Conservation (phyloP, 805 yeast species). For the Spathaspora girioi region DNA sequence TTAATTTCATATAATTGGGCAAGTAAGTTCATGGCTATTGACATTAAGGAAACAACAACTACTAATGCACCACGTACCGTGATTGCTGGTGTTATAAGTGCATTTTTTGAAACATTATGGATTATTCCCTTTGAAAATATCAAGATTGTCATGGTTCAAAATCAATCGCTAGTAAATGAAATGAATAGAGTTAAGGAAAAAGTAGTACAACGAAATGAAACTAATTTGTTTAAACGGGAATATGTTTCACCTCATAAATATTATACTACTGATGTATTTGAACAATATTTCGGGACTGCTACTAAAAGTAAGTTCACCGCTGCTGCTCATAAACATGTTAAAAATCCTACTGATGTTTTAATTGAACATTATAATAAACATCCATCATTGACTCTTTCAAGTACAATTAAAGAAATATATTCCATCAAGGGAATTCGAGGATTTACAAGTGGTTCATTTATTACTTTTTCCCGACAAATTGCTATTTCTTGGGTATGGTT, state of each 20-base stretch:
- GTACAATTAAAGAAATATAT: constrained; percentile 64
- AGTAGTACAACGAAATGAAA: constrained; percentile 12
- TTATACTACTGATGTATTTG: constrained; percentile 30
- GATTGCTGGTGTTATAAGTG: constrained; percentile 82
- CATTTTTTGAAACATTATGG: constrained; percentile 74
- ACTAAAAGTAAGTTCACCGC: constrained; percentile 2
- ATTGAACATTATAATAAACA: constrained; percentile 40
- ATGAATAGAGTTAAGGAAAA: constrained; percentile 14
- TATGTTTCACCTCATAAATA: constrained; percentile 43
- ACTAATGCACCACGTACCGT: constrained; percentile 77
- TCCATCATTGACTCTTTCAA: constrained; percentile 53
- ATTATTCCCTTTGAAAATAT: constrained; percentile 89
- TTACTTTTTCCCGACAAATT: constrained; percentile 80
- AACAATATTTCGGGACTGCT: constrained; percentile 19
- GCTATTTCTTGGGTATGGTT: constrained; percentile 79
- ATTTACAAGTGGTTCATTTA: constrained; percentile 75
- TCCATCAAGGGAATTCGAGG: constrained; percentile 69
- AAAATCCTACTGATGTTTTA: constrained; percentile 16
- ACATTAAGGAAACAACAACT: constrained; percentile 44
- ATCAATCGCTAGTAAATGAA: constrained; percentile 38
- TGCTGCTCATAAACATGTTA: not conserved
- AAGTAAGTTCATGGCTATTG: constrained; percentile 60
- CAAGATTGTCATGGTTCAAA: constrained; percentile 77
- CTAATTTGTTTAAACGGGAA: constrained; percentile 23
- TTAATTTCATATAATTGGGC: constrained; percentile 73